Evolutionary conservation across 148 eudicot species (phyloP).

Genomic region (Vaccinium darrowii): DNA sequence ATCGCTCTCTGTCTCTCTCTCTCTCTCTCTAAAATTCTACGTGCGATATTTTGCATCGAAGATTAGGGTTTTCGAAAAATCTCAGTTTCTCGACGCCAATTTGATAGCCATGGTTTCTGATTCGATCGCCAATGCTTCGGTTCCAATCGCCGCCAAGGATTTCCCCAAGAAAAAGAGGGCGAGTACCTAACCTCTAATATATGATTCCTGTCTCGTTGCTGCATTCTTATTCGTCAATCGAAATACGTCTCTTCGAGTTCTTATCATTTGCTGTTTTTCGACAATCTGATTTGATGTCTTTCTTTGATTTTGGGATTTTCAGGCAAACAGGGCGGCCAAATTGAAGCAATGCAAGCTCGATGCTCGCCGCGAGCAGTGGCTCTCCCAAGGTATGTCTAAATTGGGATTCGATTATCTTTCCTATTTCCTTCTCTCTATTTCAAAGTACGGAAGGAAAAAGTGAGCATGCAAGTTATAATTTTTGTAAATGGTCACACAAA

Average conservation of each 20-base stretch:
- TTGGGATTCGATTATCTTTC: neutral
- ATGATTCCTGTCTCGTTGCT: neutral
- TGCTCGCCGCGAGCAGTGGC: conserved; percentile 95
- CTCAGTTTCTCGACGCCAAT: neutral
- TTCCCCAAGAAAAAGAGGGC: conserved; percentile 83
- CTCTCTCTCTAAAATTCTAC: conserved; percentile 11
- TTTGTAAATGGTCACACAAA: neutral
- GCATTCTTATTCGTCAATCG: neutral
- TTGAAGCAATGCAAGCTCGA: conserved; percentile 93
- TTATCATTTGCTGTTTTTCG: neutral
- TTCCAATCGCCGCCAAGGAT: conserved; percentile 63
- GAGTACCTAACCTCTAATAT: conserved; percentile 2
- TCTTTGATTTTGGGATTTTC: conserved; percentile 16
- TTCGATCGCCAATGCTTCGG: conserved; percentile 64
- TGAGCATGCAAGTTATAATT: neutral
- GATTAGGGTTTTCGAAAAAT: conserved; percentile 33
- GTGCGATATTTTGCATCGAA: conserved; percentile 14
- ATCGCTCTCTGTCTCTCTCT: neutral
- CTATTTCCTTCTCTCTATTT: neutral
- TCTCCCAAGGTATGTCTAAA: conserved; percentile 68
- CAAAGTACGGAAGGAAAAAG: neutral
- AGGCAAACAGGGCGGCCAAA: conserved; percentile 90
- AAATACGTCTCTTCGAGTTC: neutral
- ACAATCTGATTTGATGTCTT: neutral
- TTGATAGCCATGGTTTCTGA: conserved; percentile 55